Percentiles rank a stretch among this genome's conserved stretches.
These are phyloP conservation scores for Epithele typhae DNA, from an alignment of 768 basidiomycete genomes.

Conservation along the genomic window DNA sequence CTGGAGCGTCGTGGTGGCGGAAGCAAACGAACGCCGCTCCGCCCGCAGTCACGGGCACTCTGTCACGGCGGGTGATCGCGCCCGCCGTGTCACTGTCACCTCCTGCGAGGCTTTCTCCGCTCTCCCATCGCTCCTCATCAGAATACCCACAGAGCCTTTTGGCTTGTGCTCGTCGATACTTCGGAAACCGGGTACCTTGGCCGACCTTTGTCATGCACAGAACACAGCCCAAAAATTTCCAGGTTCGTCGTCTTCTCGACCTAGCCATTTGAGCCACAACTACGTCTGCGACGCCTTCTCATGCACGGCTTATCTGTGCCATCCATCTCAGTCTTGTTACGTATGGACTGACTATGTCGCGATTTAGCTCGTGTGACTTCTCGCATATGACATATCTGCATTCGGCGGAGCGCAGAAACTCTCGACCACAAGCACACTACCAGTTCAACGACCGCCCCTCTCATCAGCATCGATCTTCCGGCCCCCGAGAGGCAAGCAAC, in stretches of 20 bases:
- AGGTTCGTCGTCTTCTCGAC: conserved; percentile 1
- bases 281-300: background rate
- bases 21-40: background rate
- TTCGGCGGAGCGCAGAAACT: background rate
- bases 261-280: background rate
- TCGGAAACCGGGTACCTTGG: conserved; percentile 7
- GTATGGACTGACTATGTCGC: background rate
- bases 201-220: background rate
- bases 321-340: background rate
- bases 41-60: too few relatives aligned
- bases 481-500: background rate
- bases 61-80: too few relatives aligned
- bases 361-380: conserved; percentile 11
- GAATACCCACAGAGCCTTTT: too few relatives aligned
- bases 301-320: background rate
- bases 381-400: conserved; percentile 2
- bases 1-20: background rate
- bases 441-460: too few relatives aligned
- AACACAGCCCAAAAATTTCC: conserved; percentile 3
- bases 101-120: background rate
- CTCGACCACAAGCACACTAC: background rate
- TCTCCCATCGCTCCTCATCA: background rate
- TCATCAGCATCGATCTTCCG: background rate
- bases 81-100: too few relatives aligned
- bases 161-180: conserved; percentile 6